Base-by-base conservation (phyloP, 2,329 filamentous ascomycete species). In the Beauveria rudraprayagi region DNA sequence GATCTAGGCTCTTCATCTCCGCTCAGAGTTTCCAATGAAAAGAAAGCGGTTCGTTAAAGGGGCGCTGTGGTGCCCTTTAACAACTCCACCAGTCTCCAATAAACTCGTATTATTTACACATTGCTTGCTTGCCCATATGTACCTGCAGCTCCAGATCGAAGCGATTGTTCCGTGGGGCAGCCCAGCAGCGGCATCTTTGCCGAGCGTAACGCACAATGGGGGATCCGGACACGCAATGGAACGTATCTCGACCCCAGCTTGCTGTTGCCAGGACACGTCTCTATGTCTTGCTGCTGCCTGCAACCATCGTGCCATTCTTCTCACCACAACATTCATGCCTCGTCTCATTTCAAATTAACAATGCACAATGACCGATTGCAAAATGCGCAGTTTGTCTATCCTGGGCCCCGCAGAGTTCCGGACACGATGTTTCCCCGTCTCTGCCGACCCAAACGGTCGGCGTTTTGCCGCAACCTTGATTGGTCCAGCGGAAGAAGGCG, bases 1-100 rank as follows among this genome's bases (percentile, higher is more conserved):
- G 47, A 59, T 52, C 56, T 51, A 17, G n/a, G 22, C 34, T 26
- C 46, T 19, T 59, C 56, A 44, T 59, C 56, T 44, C 56, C 56
- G 44, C 44, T 2, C 44, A 10, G 10, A 22, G 28, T 3, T 7
- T 19, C 14, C 43, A 40, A 40, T 57, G 43, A 30, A 22, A 40
- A 28, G 22, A 28, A 26, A 40, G 26, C 16, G 19, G 19, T 41
- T 30, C 16, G 28, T 19, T 8, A 19, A 30, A 28, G 54, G 47
- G 10, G 28, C 19, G 9, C 34, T 24, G 34, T 37, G 34, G 34
- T 37, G 16, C 19, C 30, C 19, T 55, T 16, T 16, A 5, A 30
- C 17, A 16, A 56, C 53, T 14, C 53, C 53, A 55, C 53, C 24
- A 30, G 22, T 14, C 53, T 30, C 17, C 47, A 30, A 14, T 17